A percentile compares a stretch with the other conserved stretches of the same genome.
Evolutionary conservation across 2,329 filamentous ascomycete genomes (phyloP).

Genomic region (Tolypocladium sp.): DNA sequence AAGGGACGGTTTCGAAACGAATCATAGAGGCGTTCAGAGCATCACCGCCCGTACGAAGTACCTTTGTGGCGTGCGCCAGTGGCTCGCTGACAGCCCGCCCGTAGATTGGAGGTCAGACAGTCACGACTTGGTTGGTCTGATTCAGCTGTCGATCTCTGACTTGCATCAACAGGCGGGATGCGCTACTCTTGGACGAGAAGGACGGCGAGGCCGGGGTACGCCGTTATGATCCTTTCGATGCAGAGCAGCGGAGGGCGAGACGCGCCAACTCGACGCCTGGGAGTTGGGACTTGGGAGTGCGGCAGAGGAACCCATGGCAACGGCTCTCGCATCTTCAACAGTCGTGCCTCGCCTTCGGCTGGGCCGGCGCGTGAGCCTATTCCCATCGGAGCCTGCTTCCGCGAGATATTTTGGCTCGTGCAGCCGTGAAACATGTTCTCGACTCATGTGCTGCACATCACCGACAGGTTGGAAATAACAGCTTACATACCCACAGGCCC

Average conservation of each 20-base stretch:
- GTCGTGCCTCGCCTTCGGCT: background rate
- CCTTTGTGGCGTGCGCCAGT: background rate
- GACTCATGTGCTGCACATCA: background rate
- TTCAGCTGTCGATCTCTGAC: constrained; percentile 12
- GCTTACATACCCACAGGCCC: too few relatives aligned
- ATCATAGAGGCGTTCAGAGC: background rate
- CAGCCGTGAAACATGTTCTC: background rate
- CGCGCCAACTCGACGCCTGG: background rate
- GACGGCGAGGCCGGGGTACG: background rate
- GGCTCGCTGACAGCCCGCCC: background rate
- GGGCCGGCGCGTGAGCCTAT: background rate
- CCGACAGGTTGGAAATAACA: background rate
- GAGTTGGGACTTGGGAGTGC: background rate
- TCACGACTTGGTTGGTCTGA: constrained; percentile 5
- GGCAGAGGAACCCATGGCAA: background rate
- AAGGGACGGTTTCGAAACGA: background rate
- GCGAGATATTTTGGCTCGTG: background rate
- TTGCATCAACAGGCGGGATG: constrained; percentile 4
- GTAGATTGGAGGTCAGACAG: constrained; percentile 1
- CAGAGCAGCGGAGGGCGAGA: background rate
- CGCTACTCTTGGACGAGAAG: background rate
- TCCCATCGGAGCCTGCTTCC: background rate
- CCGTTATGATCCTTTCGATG: background rate
- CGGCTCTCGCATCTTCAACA: background rate
- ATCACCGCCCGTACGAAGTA: background rate